Base-by-base conservation (phyloP, 257 asterid genomes). In the Solanum phureja region DNA sequence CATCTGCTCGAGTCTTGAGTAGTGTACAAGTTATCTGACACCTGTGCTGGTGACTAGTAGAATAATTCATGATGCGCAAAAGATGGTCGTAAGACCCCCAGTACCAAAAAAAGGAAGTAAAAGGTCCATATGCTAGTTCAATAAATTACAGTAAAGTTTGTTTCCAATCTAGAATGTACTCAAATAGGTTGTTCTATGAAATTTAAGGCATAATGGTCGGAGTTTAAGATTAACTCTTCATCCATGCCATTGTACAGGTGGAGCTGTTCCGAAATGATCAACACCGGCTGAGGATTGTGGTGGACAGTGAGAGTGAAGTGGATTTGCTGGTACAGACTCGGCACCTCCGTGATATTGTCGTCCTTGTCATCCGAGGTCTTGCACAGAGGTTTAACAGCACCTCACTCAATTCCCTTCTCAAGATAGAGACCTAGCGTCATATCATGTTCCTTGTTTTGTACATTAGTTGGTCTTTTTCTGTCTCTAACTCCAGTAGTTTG, bases 191-290 rank as follows among this genome's bases (percentile, higher is more conserved):
- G 84, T 44, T 79, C n/a, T 24, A 29, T 14, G 84, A 42, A 77
- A 77, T 44, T 6, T 14, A n/a, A 2, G 62, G 29, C 44, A 40
- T 40, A 40, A 40, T 40, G 44, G 44, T 40, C 44, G 62, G 56
- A 42, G 62, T 52, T 77, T 42, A 40, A n/a, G 84, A 77, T 76
- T 77, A 40, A 77, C 35, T 13, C 58, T 13, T 37, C 58, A 40
- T 77, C 58, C 64, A 44, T 46, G 68, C 27, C 40, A 16, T 82
- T 37, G 24, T 89, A 87, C 85, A 97, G 99, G 98, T 97, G 73
- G 99, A 93, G 93, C 93, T 97, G 37, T 95, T 95, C 91, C 89
- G 98, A 86, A 97, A 91, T 77, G 99, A 97, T 90, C 98, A n/a
- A n/a, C n/a, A n/a, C n/a, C n/a, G n/a, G n/a, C n/a, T n/a, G n/a